phyloP scores from a whole-genome alignment of 2,329 filamentous ascomycete species.

The Reticulascus tulasneorum region DNA sequence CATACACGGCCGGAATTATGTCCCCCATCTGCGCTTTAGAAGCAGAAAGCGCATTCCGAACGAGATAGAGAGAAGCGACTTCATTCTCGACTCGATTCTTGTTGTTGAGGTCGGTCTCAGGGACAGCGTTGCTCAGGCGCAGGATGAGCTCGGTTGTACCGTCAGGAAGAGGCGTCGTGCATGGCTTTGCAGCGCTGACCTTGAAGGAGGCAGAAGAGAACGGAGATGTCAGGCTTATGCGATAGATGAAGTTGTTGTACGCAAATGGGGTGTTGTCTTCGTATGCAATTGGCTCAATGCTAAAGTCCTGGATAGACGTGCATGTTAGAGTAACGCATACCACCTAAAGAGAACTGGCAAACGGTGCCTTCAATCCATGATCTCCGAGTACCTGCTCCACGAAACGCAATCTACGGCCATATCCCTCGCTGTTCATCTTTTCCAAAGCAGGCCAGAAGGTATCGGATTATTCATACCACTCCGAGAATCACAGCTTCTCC shows the following conservation, averaged over 20 bases:
- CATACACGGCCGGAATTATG: constrained; percentile 20
- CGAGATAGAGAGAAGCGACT: constrained; percentile 18
- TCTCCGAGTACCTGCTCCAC: too few relatives aligned
- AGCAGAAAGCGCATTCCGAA: constrained; percentile 9
- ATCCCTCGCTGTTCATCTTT: too few relatives aligned
- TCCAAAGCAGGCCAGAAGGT: too few relatives aligned
- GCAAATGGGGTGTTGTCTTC: constrained; percentile 1
- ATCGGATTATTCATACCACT: too few relatives aligned
- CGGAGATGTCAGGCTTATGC: constrained; percentile 6
- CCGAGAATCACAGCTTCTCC: too few relatives aligned
- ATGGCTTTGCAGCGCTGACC: not conserved
- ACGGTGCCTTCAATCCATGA: too few relatives aligned
- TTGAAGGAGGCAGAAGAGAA: constrained; percentile 2
- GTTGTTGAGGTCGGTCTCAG: too few relatives aligned
- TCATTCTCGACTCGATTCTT: constrained; percentile 24
- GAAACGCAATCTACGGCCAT: too few relatives aligned
- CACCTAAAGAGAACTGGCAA: too few relatives aligned
- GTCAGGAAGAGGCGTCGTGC: not conserved
- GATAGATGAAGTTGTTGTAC: constrained; percentile 18
- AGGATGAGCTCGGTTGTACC: constrained; percentile 9
- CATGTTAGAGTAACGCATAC: too few relatives aligned
- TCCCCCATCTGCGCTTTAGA: not conserved
- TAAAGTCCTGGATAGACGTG: too few relatives aligned
- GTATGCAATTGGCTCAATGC: constrained; percentile 5
- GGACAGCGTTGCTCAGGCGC: constrained; percentile 11